phyloP scores from a whole-genome alignment of 352 stramenopile genomes.

The Phytophthora nicotianae region DNA sequence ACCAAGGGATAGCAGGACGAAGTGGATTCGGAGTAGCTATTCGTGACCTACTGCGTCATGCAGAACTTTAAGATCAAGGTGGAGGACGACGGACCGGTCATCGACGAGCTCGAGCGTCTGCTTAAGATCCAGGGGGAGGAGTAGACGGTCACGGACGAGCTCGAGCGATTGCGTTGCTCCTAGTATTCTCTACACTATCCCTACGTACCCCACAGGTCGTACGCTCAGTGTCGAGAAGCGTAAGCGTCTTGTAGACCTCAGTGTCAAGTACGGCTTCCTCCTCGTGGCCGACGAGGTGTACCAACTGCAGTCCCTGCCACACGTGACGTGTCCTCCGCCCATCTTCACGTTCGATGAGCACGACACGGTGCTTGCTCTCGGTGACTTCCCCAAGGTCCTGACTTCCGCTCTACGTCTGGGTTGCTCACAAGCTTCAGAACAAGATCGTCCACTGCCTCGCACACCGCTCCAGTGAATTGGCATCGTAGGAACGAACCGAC shows the following conservation, averaged over 20 bases:
- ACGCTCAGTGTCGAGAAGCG: slow-evolving; percentile 88
- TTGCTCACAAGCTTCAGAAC: slow-evolving; percentile 73
- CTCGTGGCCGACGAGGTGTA: slow-evolving; percentile 95
- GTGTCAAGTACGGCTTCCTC: slow-evolving; percentile 89
- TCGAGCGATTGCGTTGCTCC: slow-evolving; percentile 84
- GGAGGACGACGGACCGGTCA: slow-evolving; percentile 86
- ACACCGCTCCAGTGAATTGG: too few relatives aligned
- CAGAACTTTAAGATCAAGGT: slow-evolving; percentile 93
- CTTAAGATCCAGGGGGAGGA: too few relatives aligned
- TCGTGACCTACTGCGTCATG: slow-evolving; percentile 96
- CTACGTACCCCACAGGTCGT: slow-evolving; percentile 93
- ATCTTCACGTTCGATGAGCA: slow-evolving; percentile 87
- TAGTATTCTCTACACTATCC: slow-evolving; percentile 95
- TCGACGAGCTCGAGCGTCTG: slow-evolving; percentile 88
- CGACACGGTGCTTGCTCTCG: slow-evolving; percentile 88
- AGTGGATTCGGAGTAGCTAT: slow-evolving; percentile 86
- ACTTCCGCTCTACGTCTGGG: slow-evolving; percentile 91
- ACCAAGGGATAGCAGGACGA: slow-evolving; percentile 74
- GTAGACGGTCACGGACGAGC: too few relatives aligned
- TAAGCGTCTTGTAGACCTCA: slow-evolving; percentile 88
- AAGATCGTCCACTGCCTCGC: too few relatives aligned
- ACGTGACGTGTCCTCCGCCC: slow-evolving; percentile 78
- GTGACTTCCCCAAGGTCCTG: slow-evolving; percentile 96
- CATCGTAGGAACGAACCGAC: too few relatives aligned
- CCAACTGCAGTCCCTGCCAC: slow-evolving; percentile 93